Base-by-base conservation (phyloP, 495 filamentous ascomycete species). In the Neurospora discreta region DNA sequence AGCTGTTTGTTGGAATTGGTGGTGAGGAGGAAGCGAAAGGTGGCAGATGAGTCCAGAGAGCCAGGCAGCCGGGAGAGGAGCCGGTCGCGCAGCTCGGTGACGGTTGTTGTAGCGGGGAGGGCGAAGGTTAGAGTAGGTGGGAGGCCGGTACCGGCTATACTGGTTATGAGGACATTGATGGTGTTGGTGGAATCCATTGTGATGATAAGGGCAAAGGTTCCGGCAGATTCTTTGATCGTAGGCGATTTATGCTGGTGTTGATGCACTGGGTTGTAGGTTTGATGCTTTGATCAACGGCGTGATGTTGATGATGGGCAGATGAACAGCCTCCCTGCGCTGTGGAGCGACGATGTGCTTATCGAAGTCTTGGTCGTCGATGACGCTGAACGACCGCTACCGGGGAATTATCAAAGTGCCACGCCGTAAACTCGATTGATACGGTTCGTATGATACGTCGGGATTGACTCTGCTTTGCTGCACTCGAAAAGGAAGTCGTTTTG, bases 161-260 rank as follows among this genome's bases (percentile, higher is more conserved):
- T 90, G 44, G 91, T 91, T 70, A 97, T 81, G 70, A 97, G 87
- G 68, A 97, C 83, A 79, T 97, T 98, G 76, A 97, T 85, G 18
- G 82, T 89, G 75, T 80, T 77, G 13, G 23, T 65, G 26, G 52
- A 15, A 36, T 65, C 52, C 52, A 65, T 65, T 30, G 13, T 33
- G 52, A 33, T 65, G 15, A 65, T 65, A 33, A 33, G 3, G 52
- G 9, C 20, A 26, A 26, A 58, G 1, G 2, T 26, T 20, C 23
- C 46, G 46, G 46, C 23, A 58, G 20, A 15, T 26, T 15, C 11
- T 26, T 58, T 0, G 23, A 26, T 30, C 11, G 20, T 58, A 36
- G 26, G 52, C 52, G 33, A 9, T 65, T 65, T 65, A 26, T 65
- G 13, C 9, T 65, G 52, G 26, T 7, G 52, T 65, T 33, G 3